Conservation (phyloP, 495 filamentous ascomycete genomes). For the Saxophila tyrrhenica region DNA sequence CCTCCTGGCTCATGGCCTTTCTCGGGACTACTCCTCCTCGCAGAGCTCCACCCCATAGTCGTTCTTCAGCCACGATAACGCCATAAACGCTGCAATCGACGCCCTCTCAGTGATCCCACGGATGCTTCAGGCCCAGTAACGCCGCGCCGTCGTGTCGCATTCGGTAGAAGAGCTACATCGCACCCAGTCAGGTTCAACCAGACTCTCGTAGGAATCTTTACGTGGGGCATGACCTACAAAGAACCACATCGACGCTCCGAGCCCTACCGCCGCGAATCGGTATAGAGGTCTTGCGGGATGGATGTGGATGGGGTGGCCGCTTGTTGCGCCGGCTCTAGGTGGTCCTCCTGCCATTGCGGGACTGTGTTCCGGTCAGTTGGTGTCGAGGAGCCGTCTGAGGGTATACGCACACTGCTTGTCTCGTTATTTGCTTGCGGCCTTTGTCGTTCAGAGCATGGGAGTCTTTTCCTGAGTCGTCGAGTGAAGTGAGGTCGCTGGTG, state of each 20-base stretch:
- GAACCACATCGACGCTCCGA: conserved; percentile 98
- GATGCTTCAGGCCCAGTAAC: conserved; percentile 88
- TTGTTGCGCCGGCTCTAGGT: conserved; percentile 6
- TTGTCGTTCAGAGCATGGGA: background rate
- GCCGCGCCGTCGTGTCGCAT: conserved; percentile 87
- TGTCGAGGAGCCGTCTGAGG: background rate
- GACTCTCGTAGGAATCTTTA: too few species aligned
- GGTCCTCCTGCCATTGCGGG: conserved; percentile 13
- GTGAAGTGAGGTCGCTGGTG: conserved; percentile 9
- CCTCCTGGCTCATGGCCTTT: background rate
- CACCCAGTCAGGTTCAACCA: background rate
- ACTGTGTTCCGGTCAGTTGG: background rate
- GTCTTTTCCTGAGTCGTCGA: background rate
- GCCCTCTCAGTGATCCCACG: conserved; percentile 94
- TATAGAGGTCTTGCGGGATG: conserved; percentile 67
- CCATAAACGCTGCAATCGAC: too few species aligned
- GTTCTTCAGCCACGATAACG: too few species aligned
- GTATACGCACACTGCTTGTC: background rate
- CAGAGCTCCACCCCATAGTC: too few species aligned
- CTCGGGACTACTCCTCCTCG: too few species aligned
- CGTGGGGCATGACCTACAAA: conserved; percentile 57
- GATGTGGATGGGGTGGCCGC: conserved; percentile 60
- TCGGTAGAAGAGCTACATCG: conserved; percentile 73
- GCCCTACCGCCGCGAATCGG: conserved; percentile 67
- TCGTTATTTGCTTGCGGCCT: background rate